A percentile compares a stretch with the other conserved stretches of the same genome.
Evolutionary conservation across 176 grass and related monocot species (phyloP).

Genomic region (Carex parvula): DNA sequence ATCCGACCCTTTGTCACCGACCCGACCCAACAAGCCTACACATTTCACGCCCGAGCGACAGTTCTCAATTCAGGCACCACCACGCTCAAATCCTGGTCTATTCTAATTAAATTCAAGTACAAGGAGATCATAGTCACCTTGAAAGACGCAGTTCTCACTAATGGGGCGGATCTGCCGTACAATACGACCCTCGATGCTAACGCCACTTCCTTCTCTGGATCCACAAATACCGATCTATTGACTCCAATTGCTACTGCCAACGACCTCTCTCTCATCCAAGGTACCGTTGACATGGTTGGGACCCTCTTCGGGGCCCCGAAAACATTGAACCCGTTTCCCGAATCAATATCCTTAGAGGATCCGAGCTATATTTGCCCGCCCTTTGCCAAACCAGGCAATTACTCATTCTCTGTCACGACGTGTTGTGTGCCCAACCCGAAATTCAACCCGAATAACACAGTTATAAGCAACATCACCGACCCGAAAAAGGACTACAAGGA

Average conservation of each 20-base stretch:
- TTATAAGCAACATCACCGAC: constrained; percentile 40
- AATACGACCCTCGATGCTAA: constrained; percentile 65
- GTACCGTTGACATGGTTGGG: constrained; percentile 47
- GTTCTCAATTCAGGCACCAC: constrained; percentile 63
- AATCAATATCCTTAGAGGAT: constrained; percentile 42
- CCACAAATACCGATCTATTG: constrained; percentile 65
- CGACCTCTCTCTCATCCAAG: constrained; percentile 43
- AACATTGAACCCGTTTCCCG: constrained; percentile 42
- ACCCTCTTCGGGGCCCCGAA: constrained; percentile 57
- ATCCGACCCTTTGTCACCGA: constrained; percentile 63
- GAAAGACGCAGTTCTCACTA: constrained; percentile 60
- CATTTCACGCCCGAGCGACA: constrained; percentile 52
- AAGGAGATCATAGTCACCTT: constrained; percentile 69
- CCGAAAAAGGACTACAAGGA: constrained; percentile 49
- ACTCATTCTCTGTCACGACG: constrained; percentile 12
- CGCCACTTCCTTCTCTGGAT: constrained; percentile 76
- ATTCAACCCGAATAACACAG: constrained; percentile 45
- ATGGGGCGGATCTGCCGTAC: constrained; percentile 56
- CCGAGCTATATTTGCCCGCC: constrained; percentile 51
- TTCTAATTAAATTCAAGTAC: constrained; percentile 52
- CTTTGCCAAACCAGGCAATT: constrained; percentile 18
- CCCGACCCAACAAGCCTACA: constrained; percentile 57
- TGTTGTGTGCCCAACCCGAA: constrained; percentile 73
- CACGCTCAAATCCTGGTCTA: constrained; percentile 61
- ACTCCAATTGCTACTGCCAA: constrained; percentile 77